Base-by-base conservation (phyloP, 2,329 filamentous ascomycete species). In the Chrysoporthe cubensis region DNA sequence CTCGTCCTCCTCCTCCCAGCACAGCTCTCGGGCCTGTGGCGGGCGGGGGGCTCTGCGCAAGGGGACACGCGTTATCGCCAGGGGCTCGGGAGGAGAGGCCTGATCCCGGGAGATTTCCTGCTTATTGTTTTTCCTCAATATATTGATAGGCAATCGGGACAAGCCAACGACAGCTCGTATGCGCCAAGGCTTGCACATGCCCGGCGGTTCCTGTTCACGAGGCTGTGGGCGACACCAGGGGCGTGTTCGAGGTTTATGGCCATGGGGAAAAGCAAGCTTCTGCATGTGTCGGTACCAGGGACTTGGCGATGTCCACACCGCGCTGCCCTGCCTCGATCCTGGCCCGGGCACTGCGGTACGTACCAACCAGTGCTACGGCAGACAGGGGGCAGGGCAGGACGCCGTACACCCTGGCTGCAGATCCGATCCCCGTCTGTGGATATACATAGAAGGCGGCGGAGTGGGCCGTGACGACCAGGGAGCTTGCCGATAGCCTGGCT, bases 61-160 rank as follows among this genome's bases (percentile, higher is more conserved):
- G 37, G 57, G 37, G 57, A 60, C 57, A 60, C 57, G 57, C 57
- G 57, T 60, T 60, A 11, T 43, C 11, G n/a, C 37, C 40, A 44
- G 57, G 57, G 57, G 57, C 37, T 40, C 21, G 57, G 14, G 18
- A 60, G 21, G 42, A 43, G 57, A 60, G 57, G 21, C 50, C 14
- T 11, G 32, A 7, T 16, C 50, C 21, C 14, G 4, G 50, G 21
- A 14, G 8, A 16, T 32, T 32, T 26, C 50, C 13, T 54, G 50
- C 50, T 54, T 54, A 32, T 54, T 54, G 32, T 54, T 54, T 21
- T 32, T 54, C 26, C 32, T 26, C 26, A 26, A 26, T 26, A 26
- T 26, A 26, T 26, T 26, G 26, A 26, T 26, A 2, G 26, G 26
- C 26, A 26, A 26, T 26, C 26, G 26, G 26, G 26, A 26, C 26